Conservation (phyloP, 1,284 basidiomycete genomes). For the Kwoniella shivajii region DNA sequence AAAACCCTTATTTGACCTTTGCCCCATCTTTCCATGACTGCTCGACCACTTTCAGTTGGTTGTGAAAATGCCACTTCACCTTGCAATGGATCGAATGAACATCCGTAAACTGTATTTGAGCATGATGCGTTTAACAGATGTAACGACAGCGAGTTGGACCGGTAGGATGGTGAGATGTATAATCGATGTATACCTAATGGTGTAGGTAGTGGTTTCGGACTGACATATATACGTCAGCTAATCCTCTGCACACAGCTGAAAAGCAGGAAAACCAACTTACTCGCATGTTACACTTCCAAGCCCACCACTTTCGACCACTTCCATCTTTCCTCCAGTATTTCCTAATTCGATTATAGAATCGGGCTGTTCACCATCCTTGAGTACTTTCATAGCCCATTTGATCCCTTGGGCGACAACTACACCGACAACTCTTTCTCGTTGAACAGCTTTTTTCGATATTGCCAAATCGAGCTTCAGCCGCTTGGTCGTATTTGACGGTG, state of each 20-base stretch:
- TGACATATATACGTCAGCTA: constrained; percentile 18
- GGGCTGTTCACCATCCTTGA: constrained; percentile 20
- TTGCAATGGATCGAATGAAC: constrained; percentile 39
- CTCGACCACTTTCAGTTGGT: constrained; percentile 54
- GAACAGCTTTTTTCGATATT: not conserved
- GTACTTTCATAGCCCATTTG: constrained; percentile 51
- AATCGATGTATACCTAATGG: constrained; percentile 57
- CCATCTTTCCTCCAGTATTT: constrained; percentile 1
- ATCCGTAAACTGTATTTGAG: constrained; percentile 52
- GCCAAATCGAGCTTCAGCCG: constrained; percentile 14
- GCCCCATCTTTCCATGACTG: constrained; percentile 54
- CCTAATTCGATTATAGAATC: not conserved
- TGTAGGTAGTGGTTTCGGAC: constrained; percentile 48
- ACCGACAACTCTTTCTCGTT: constrained; percentile 49
- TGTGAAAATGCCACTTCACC: constrained; percentile 56
- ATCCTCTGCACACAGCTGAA: not conserved
- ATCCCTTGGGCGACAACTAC: constrained; percentile 55
- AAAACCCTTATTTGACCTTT: constrained; percentile 44
- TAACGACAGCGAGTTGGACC: constrained; percentile 45
- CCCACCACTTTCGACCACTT: constrained; percentile 47
- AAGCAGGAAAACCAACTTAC: constrained; percentile 37
- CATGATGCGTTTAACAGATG: constrained; percentile 50
- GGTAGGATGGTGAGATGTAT: constrained; percentile 53
- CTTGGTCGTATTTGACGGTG: constrained; percentile 14
- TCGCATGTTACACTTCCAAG: constrained; percentile 53